phyloP scores from a whole-genome alignment of 441 rosid genomes.

The Aleurites moluccanus region DNA sequence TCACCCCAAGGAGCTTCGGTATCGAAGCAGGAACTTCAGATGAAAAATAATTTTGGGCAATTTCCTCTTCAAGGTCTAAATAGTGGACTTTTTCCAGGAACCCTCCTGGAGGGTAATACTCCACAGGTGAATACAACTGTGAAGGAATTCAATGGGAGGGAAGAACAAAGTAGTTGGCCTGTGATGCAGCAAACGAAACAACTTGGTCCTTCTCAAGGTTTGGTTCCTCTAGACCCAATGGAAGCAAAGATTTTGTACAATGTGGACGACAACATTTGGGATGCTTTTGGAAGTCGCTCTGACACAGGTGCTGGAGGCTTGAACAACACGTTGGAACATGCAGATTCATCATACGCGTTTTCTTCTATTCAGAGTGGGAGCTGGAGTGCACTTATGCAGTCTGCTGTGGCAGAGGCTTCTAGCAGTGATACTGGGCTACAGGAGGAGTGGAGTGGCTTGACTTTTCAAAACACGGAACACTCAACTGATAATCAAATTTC shows the following conservation, averaged over 20 bases:
- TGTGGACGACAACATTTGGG: conserved; percentile 76
- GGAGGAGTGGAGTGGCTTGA: conserved; percentile 59
- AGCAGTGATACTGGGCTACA: conserved; percentile 42
- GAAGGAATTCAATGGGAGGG: conserved; percentile 22
- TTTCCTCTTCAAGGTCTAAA: conserved; percentile 37
- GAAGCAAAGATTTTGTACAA: conserved; percentile 86
- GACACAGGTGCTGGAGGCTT: conserved; percentile 41
- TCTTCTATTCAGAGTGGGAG: conserved; percentile 84
- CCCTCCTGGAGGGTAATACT: conserved; percentile 41
- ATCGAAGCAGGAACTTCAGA: conserved; percentile 45
- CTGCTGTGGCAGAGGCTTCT: conserved; percentile 74
- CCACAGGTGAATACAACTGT: conserved; percentile 22
- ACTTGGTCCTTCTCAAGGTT: conserved; percentile 41
- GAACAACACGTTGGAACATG: conserved; percentile 39
- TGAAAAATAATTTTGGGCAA: conserved; percentile 38
- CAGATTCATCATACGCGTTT: conserved; percentile 44
- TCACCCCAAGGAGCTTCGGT: conserved; percentile 40
- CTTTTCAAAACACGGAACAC: conserved; percentile 33
- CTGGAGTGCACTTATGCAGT: conserved; percentile 99
- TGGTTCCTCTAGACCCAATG: conserved; percentile 69
- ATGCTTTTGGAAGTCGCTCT: conserved; percentile 54
- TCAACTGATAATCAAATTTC: conserved; percentile 24
- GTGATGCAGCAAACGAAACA: conserved; percentile 42
- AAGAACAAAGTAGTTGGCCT: conserved; percentile 38
- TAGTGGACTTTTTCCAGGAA: conserved; percentile 38